Percentiles rank a stretch among this genome's conserved stretches.
These are phyloP conservation scores for Logfia minima DNA, from an alignment of 129 eudicot genomes.

Conservation along the genomic window DNA sequence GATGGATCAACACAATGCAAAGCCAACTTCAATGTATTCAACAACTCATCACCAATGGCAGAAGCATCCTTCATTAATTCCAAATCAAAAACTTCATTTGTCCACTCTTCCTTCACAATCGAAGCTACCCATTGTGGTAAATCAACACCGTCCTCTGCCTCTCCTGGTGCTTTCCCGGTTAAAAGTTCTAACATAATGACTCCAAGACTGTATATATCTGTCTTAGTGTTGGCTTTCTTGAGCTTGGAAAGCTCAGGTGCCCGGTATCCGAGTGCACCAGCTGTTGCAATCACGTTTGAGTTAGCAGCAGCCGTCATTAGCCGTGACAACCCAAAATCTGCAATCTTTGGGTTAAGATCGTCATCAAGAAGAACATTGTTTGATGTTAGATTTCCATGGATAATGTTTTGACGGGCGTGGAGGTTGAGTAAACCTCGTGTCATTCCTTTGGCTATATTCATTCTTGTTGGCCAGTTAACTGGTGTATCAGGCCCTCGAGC, in stretches of 20 bases:
- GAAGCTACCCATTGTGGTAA: constrained; percentile 96
- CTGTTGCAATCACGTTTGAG: constrained; percentile 75
- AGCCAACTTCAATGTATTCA: constrained; percentile 77
- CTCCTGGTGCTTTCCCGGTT: constrained; percentile 86
- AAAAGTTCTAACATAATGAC: constrained; percentile 73
- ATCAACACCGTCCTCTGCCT: constrained; percentile 62
- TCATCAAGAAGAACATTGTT: constrained; percentile 77
- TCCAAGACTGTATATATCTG: constrained; percentile 86
- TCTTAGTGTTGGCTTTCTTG: constrained; percentile 82
- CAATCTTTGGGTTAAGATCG: constrained; percentile 51
- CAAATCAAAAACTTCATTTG: constrained; percentile 83
- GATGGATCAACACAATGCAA: constrained; percentile 92
- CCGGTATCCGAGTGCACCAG: constrained; percentile 79
- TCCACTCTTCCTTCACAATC: constrained; percentile 90
- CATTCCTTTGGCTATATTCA: constrained; percentile 74
- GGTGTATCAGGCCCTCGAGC: constrained; percentile 74
- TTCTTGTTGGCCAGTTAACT: constrained; percentile 63
- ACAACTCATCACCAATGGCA: constrained; percentile 71
- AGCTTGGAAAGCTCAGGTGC: constrained; percentile 92
- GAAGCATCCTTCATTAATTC: constrained; percentile 89
- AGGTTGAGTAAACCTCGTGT: constrained; percentile 66
- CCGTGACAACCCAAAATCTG: constrained; percentile 77
- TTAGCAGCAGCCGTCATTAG: constrained; percentile 73
- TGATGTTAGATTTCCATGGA: constrained; percentile 89
- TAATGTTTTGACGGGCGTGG: constrained; percentile 55